A percentile compares a stretch with the other conserved stretches of the same genome.
Conservation (phyloP, 1,284 basidiomycete species). For the Ceratobasidium theobromae region DNA sequence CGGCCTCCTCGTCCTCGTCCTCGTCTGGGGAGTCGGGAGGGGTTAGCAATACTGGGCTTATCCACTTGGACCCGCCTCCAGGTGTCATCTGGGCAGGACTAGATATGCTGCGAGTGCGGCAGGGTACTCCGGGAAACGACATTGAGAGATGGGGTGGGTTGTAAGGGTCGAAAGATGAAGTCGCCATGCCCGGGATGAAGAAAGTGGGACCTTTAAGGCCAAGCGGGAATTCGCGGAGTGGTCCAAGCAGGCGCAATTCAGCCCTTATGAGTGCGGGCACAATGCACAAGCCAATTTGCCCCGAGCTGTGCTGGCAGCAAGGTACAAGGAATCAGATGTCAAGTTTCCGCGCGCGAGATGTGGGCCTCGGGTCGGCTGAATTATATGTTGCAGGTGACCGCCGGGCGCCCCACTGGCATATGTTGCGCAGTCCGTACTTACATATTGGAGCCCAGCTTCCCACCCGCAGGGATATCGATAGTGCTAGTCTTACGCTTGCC, state of each 20-base stretch:
- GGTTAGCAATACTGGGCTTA: conserved; percentile 6
- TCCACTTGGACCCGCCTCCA: conserved; percentile 10
- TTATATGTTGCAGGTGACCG: conserved; percentile 7
- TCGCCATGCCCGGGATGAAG: neutral
- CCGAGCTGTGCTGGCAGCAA: conserved; percentile 3
- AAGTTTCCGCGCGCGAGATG: conserved; percentile 22
- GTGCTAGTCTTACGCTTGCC: too few relatives aligned
- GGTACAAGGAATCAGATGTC: conserved; percentile 1
- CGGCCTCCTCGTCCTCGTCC: conserved; percentile 9
- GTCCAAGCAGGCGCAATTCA: too few relatives aligned
- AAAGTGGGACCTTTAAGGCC: neutral
- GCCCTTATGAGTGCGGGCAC: too few relatives aligned
- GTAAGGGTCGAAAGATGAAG: neutral
- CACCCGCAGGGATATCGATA: too few relatives aligned
- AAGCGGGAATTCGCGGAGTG: neutral
- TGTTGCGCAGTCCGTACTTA: neutral
- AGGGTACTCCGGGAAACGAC: conserved; percentile 3
- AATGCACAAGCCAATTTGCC: too few relatives aligned
- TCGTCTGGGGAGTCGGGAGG: conserved; percentile 12
- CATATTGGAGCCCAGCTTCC: too few relatives aligned
- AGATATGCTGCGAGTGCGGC: conserved; percentile 3
- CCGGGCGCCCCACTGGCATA: too few relatives aligned
- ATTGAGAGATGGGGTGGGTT: neutral
- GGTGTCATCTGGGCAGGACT: neutral
- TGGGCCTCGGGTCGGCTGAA: neutral